phyloP scores from a whole-genome alignment of 129 eudicot genomes.

The Erigeron canadensis region DNA sequence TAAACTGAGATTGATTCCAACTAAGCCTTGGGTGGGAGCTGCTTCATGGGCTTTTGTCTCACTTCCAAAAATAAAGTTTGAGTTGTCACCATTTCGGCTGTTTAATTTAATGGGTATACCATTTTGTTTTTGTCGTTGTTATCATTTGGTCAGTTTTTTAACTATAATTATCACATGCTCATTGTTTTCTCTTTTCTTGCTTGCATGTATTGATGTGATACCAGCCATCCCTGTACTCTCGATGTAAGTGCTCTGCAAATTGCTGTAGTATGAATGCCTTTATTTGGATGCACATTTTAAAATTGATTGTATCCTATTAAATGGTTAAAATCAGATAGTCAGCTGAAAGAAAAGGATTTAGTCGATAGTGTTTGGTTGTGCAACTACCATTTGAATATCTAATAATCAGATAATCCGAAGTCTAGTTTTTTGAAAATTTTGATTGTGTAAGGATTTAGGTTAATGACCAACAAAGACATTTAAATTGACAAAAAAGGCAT shows the following conservation, averaged over 20 bases:
- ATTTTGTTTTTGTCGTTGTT: not conserved
- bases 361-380: not conserved
- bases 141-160: not conserved
- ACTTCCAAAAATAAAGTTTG: conserved; percentile 86
- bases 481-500: not conserved
- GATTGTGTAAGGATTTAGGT: not conserved
- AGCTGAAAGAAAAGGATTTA: not conserved
- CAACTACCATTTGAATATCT: not conserved
- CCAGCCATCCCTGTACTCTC: conserved; percentile 96
- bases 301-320: not conserved
- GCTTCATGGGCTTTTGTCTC: conserved; percentile 95
- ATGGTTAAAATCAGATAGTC: not conserved
- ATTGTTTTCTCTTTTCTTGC: conserved; percentile 14
- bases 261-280: not conserved
- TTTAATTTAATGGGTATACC: conserved; percentile 85
- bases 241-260: conserved; percentile 59
- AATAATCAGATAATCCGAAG: not conserved
- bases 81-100: conserved; percentile 78
- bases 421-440: not conserved
- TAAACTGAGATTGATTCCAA: conserved; percentile 70
- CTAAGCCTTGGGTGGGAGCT: conserved; percentile 89
- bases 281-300: not conserved
- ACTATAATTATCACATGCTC: not conserved
- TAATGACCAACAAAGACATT: not conserved
- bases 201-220: conserved; percentile 38